These are phyloP conservation scores for Lagenidium sp. DNA, from an alignment of 352 stramenopile species.

Conservation along the genomic window DNA sequence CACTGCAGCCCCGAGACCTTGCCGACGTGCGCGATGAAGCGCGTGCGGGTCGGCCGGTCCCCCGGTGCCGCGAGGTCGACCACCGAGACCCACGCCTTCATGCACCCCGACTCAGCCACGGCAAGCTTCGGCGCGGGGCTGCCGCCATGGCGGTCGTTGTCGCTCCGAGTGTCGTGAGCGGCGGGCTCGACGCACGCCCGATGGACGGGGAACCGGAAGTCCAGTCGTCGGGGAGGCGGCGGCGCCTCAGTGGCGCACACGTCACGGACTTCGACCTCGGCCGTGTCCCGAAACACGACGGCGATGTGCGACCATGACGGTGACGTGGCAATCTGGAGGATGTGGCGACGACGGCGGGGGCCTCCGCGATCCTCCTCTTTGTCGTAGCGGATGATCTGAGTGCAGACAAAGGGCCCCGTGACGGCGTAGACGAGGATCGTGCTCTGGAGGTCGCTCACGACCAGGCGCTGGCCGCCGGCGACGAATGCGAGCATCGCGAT, in stretches of 20 bases:
- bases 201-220: too few species aligned
- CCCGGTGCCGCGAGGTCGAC: conserved; percentile 11
- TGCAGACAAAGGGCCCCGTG: conserved; percentile 3
- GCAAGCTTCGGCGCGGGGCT: too few species aligned
- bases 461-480: conserved; percentile 3
- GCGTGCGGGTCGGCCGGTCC: conserved; percentile 7
- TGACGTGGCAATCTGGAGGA: conserved; percentile 1
- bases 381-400: conserved; percentile 3
- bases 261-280: background rate
- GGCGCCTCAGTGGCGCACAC: too few species aligned
- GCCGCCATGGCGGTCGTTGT: too few species aligned
- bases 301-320: background rate
- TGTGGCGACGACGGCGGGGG: too few species aligned
- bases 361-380: background rate
- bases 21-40: conserved; percentile 46
- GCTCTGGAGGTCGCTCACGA: conserved; percentile 9
- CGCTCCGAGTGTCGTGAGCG: too few species aligned
- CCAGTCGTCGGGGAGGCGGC: too few species aligned
- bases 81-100: conserved; percentile 53
- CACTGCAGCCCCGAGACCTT: conserved; percentile 41
- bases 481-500: too few species aligned
- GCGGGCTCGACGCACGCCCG: too few species aligned
- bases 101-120: conserved; percentile 25
- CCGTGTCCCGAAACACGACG: conserved; percentile 1
- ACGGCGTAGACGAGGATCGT: conserved; percentile 7